Evolutionary conservation across 345 rosid species (phyloP).

Genomic region (Eucalyptus marginata): DNA sequence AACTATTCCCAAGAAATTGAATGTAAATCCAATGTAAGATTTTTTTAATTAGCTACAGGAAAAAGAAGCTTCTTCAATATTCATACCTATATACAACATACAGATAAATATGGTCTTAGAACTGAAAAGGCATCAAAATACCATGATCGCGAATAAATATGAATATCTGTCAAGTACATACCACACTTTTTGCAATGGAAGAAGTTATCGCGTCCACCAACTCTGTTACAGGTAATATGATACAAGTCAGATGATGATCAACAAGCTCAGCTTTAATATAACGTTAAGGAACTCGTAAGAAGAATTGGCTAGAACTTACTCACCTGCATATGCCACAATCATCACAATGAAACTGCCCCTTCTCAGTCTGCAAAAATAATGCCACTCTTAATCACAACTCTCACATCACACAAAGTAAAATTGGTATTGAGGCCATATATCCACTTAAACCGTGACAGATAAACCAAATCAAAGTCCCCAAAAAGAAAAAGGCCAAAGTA

Average conservation of each 20-base stretch:
- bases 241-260: not conserved
- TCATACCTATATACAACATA: not conserved
- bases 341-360: slow-evolving; percentile 82
- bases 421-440: not conserved
- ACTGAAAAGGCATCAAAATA: not conserved
- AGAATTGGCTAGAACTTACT: not conserved
- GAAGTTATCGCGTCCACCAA: slow-evolving; percentile 78
- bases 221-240: slow-evolving; percentile 22
- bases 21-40: not conserved
- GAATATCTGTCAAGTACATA: slow-evolving; percentile 12
- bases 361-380: slow-evolving; percentile 36
- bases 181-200: slow-evolving; percentile 96
- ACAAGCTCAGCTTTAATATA: not conserved
- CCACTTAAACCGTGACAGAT: not conserved
- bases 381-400: not conserved
- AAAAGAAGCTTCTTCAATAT: not conserved
- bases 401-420: not conserved
- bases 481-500: not conserved
- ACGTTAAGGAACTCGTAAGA: not conserved
- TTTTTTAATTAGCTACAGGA: not conserved
- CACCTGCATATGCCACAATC: slow-evolving; percentile 98
- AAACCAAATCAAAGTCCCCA: not conserved
- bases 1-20: not conserved
- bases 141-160: not conserved
- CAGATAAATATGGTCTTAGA: not conserved